Evolutionary conservation across 2,329 filamentous ascomycete genomes (phyloP).

Genomic region (Penicillium sp.): DNA sequence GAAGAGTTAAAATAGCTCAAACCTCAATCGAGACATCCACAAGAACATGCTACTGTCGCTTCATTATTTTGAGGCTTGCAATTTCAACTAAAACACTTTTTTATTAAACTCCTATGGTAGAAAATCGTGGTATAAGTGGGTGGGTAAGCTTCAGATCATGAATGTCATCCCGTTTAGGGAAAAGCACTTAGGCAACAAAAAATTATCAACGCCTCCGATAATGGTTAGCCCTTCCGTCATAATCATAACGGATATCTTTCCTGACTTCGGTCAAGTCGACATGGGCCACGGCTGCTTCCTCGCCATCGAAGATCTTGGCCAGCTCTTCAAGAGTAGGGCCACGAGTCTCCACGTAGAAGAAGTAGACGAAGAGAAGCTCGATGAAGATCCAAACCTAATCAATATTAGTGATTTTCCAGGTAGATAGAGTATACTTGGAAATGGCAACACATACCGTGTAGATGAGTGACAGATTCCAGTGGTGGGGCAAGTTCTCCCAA

Average conservation of each 20-base stretch:
- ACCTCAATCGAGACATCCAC: not conserved
- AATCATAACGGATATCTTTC: slow-evolving; percentile 15
- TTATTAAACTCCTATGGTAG: not conserved
- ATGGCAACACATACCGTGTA: slow-evolving; percentile 39
- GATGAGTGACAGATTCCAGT: slow-evolving; percentile 29
- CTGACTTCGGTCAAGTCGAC: slow-evolving; percentile 54
- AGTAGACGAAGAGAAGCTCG: slow-evolving; percentile 35
- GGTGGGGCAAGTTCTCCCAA: slow-evolving; percentile 22
- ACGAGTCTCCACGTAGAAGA: slow-evolving; percentile 61
- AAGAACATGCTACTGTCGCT: not conserved
- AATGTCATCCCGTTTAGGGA: not conserved
- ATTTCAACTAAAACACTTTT: not conserved
- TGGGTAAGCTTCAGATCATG: not conserved
- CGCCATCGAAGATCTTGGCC: slow-evolving; percentile 70
- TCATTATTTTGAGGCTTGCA: not conserved
- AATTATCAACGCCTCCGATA: slow-evolving; percentile 1
- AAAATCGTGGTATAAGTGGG: not conserved
- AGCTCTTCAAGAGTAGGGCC: slow-evolving; percentile 71
- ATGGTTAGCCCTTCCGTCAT: not conserved
- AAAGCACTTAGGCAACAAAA: not conserved
- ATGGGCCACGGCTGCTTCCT: slow-evolving; percentile 52
- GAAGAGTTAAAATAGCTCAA: not conserved
- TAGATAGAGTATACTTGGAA: slow-evolving; percentile 34
- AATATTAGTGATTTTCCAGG: not conserved
- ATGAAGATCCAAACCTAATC: slow-evolving; percentile 41